Evolutionary conservation across 345 rosid genomes (phyloP), one percentile per base, ranked within the genome.

Genomic region (Rubroshorea leprosula): DNA sequence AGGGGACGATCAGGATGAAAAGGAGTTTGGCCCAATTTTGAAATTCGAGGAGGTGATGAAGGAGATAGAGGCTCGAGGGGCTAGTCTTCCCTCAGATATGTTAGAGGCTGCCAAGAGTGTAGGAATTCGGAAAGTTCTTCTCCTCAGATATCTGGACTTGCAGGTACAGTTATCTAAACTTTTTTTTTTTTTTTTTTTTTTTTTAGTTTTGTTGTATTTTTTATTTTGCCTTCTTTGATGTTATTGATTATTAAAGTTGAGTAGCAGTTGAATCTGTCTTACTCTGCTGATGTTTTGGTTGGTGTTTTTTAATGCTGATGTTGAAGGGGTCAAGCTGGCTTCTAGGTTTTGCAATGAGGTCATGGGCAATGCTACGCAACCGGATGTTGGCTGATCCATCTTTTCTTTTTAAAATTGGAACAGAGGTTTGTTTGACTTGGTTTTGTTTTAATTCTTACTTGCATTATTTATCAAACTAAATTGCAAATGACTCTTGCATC

Each of bases 351-450:
- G 66, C 73, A 15, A 77, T 87, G 76, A 77, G 74, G 67, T 78
- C 83, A 0, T 83, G 94, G 76, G 55, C 80, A 26, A 74, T 93
- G 87, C 84, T 89, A 38, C 88, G 97, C 0, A 83, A 86, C 58
- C 72, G 99, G 65, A 85, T 93, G 97, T 61, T 89, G 68, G 97
- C 89, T 55, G 99, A 93, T 71, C 96, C 97, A 29, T 90, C 97
- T 41, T 88, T 92, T 63, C 95, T 93, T 55, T 93, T 93, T 73
- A 90, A 93, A 74, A 77, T 93, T 61, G 97, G 96, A 57, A 74
- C 86, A 19, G 99, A 89, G 99, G 99, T 85, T 51, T 67, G 78
- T 58, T 35, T 6, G 58, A 14, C 14, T 55, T 4, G 20, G 5
- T 63, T 23, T 46, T 23, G 2, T 21, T 8, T 41, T 10, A 26